Evolutionary conservation across 2,329 filamentous ascomycete species (phyloP), one percentile per base, ranked within the genome.

Genomic region (Myriosclerotinia curreyana): DNA sequence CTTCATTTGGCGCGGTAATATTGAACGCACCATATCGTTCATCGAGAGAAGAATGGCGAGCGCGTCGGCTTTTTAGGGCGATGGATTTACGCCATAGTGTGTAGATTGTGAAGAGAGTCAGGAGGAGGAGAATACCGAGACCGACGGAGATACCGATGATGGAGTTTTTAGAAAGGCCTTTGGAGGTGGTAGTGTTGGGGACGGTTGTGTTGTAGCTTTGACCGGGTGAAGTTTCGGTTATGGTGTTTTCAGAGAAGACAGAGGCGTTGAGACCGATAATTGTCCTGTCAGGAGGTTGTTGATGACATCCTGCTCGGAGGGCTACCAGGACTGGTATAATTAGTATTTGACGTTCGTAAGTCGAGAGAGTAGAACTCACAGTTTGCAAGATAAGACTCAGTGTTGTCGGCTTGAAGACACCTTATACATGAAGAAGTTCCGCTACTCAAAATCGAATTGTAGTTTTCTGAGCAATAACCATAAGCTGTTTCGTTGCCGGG

Each of bases 61-160:
- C 34, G 4, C 51, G 51, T 4, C 15, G 25, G 11, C 22, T 42
- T 36, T 63, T 60, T 22, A 50, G 12, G 34, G 14, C n/a, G 12
- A 34, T 20, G 12, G 25, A 28, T 34, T 50, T 50, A 12, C 44
- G 42, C 61, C 53, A 60, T 7, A 55, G 17, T 9, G 9, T 38
- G 20, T 17, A 64, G 3, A 59, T 56, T 40, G 59, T 58, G 46
- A 58, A 42, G 9, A 63, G n/a, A 20, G 52, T 40, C 9, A 58
- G 40, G 46, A 72, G 36, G 15, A 71, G 25, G 0, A 71, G 11
- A 2, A 66, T 56, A 12, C 22, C 60, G 34, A 65, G 50, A n/a
- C 59, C 69, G 12, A 74, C 65, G 20, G 66, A 66, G 25, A 73
- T 71, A 1, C 72, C 72, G 49, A 72, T 69, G 17, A 73, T 71